Evolutionary conservation across 768 basidiomycete genomes (phyloP), one percentile per base, ranked within the genome.

Genomic region (Trametes cingulata): DNA sequence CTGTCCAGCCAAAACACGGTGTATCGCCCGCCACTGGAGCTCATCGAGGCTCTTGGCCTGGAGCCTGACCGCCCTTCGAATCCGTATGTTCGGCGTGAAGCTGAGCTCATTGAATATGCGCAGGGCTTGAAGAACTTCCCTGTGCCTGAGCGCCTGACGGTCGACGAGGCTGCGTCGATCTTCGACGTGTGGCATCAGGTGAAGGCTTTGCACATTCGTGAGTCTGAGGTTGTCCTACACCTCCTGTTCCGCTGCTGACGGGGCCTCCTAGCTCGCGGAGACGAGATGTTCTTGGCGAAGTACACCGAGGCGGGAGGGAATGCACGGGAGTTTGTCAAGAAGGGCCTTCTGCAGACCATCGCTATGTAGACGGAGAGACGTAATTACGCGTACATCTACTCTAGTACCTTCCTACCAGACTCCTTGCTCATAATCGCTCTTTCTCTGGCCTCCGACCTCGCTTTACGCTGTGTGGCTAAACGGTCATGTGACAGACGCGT

Each of bases 301-400:
- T 93, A 90, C 64, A 82, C 84, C 1, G 88, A 92, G 67, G 82
- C 88, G 7, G 81, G 80, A 54, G 93, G 93, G 42, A 94, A 94
- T 71, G 79, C 92, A 13, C 78, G 88, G 60, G 85, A 88, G 58
- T 92, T 95, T 65, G 87, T 91, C 27, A 69, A 73, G 72, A 71
- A 68, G 52, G 72, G 71, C 17, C 50, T 75, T 22, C 61, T 75
- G 45, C 52, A 55, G 52, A 54, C 61, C 27, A 58, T 46, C 8
- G 56, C 56, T 0, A 51, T 63, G 56, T 63, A 51, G 45, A 42
- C 19, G 14, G 20, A 15, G 24, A 39, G 14, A 6, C 3, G 15
- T 12, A 7, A 9, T 25, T 43, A 25, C 29, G 4, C 22, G 3
- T 53, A 53, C 33, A 56, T 42, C 40, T 43, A 47, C 14, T 35